Base-by-base conservation (phyloP, 768 basidiomycete species). In the Psilocybe tampanensis region DNA sequence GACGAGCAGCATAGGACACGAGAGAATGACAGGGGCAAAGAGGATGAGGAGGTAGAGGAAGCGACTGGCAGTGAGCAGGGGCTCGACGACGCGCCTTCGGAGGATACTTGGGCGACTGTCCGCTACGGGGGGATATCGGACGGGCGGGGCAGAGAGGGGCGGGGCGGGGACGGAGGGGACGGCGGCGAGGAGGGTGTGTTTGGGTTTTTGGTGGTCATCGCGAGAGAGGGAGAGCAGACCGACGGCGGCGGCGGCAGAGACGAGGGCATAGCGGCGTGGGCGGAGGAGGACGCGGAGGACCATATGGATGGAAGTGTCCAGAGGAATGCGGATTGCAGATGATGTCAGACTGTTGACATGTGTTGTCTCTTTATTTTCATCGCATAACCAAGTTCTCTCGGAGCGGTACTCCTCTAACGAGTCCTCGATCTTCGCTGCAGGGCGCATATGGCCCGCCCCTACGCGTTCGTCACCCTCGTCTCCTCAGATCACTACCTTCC, bases 401-500 rank as follows among this genome's bases (percentile, higher is more conserved):
- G n/a, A n/a, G n/a, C n/a, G n/a, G n/a, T 59, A 59, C 59, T 54
- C 32, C 58, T 60, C 54, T 54, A n/a, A n/a, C n/a, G n/a, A n/a
- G n/a, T 62, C 61, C 61, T 56, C 59, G n/a, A n/a, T 58, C 57
- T 60, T 62, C 54, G 61, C 63, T 64, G 54, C 66, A 59, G 64
- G 60, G 55, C 60, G 66, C 62, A 70, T 47, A 90, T 89, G 89
- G 79, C 85, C 77, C 60, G 69, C 69, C 78, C 77, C 71, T 88
- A 83, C 81, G 93, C 92, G 65, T 92, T 97, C 72, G 93, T 90
- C 64, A 93, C 96, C 41, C 89, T 99, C 63, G 75, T 98, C 66
- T 94, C 96, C 54, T 93, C 94, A 29, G 90, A 95, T 69, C 79
- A 81, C 23, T 99, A 99, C 76, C 87, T 98, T 51, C 93, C 94